Base-by-base conservation (phyloP, 192 early-diverging fungal species). In the Physocladia obscura region DNA sequence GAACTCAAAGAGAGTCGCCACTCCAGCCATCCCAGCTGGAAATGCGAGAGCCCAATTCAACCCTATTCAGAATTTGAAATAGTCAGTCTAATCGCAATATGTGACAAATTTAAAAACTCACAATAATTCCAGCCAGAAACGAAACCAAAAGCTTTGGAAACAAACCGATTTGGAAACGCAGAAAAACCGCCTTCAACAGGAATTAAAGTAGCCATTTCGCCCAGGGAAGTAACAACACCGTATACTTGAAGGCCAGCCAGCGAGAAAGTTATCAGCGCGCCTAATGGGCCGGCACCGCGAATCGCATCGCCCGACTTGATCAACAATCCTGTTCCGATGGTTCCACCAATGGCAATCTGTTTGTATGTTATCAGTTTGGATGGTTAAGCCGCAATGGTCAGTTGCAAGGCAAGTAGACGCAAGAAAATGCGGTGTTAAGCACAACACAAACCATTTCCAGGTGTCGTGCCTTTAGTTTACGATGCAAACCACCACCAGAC, bases 281-380 rank as follows among this genome's bases (percentile, higher is more conserved):
- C 93, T 2, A 85, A 79, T 0, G 93, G 91, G 5, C 93, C 93
- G 0, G 88, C 90, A 4, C 73, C 72, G 0, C 88, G 79, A 47
- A 95, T 84, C 24, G 90, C 86, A 24, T 62, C 58, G 31, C 93
- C 93, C 50, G 89, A 89, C 24, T 87, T 86, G 57, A 93, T 76
- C 71, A 94, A 92, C 15, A 94, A 76, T 34, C 93, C 93, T 27
- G 92, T 93, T 31, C 69, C 69, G 38, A 86, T 86, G 0, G 84
- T 86, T 57, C 92, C 92, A 26, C 90, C 90, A 24, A 93, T 85
- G 5, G 91, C 89, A 34, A 93, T 82, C n/a, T n/a, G n/a, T n/a
- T n/a, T n/a, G n/a, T 79, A 84, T 84, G 35, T 73, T n/a, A n/a
- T n/a, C n/a, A n/a, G n/a, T n/a, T n/a, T n/a, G n/a, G n/a, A n/a